Evolutionary conservation across 805 yeast genomes (phyloP).

Genomic region (Candida orba): DNA sequence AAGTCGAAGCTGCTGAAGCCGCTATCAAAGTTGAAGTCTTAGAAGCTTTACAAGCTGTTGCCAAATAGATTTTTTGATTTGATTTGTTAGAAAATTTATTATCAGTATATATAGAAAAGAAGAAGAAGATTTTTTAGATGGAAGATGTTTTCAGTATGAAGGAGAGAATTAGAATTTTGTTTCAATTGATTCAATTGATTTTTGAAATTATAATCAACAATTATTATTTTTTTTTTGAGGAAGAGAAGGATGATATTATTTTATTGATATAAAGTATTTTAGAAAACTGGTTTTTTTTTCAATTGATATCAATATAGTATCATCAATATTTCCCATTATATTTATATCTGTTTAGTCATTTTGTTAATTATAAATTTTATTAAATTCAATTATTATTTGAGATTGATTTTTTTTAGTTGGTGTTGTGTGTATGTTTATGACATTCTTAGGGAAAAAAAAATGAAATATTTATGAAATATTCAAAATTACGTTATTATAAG

Average conservation of each 20-base stretch:
- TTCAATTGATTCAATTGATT: background rate
- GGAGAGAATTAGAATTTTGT: background rate
- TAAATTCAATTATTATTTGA: background rate
- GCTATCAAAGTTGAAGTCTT: constrained; percentile 92
- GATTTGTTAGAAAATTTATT: background rate
- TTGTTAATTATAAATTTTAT: background rate
- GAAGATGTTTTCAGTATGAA: background rate
- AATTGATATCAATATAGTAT: no score
- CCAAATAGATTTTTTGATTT: constrained; percentile 40
- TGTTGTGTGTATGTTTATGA: background rate
- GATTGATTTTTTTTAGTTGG: background rate
- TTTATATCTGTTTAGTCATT: background rate
- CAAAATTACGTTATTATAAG: constrained; percentile 7
- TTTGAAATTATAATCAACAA: no score
- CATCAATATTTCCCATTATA: no score
- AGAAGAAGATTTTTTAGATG: background rate
- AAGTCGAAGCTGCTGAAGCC: constrained; percentile 88
- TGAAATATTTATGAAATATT: constrained; percentile 11
- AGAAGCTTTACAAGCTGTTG: constrained; percentile 84
- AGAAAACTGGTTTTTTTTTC: background rate
- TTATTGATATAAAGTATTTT: background rate
- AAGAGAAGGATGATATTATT: no score
- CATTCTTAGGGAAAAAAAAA: constrained; percentile 5
- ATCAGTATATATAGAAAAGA: background rate
- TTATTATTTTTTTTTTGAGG: no score